Percentiles rank a stretch among this genome's conserved stretches.
Conservation (phyloP, 2,329 filamentous ascomycete genomes). For the Pseudopithomyces chartarum region DNA sequence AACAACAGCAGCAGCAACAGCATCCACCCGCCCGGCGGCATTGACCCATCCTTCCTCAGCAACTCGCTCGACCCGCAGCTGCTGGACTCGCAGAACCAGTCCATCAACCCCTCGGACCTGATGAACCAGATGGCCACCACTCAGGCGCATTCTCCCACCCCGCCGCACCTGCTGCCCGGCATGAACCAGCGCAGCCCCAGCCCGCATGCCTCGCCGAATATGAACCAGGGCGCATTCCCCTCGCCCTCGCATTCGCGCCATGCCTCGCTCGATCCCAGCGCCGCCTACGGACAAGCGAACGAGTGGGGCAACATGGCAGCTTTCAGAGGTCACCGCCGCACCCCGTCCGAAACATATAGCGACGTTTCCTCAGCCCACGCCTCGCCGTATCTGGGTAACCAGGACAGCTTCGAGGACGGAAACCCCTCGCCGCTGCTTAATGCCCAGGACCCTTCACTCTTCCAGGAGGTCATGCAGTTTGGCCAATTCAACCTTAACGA, state of each 20-base stretch:
- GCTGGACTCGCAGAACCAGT: conserved; percentile 49
- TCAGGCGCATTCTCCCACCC: conserved; percentile 57
- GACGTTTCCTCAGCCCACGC: conserved; percentile 85
- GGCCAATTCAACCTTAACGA: conserved; percentile 74
- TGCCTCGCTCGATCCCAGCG: conserved; percentile 65
- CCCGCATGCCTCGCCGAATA: conserved; percentile 58
- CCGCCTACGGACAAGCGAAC: conserved; percentile 60
- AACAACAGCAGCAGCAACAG: conserved; percentile 24
- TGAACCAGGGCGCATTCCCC: conserved; percentile 58
- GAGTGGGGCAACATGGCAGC: conserved; percentile 65
- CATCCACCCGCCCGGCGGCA: conserved; percentile 59
- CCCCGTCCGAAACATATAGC: conserved; percentile 83
- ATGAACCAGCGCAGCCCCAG: conserved; percentile 58
- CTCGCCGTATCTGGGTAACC: conserved; percentile 78
- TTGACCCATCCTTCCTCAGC: conserved; percentile 64
- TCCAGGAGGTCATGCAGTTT: conserved; percentile 78
- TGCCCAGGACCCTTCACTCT: conserved; percentile 71
- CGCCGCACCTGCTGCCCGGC: conserved; percentile 62
- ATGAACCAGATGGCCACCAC: conserved; percentile 59
- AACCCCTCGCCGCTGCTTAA: conserved; percentile 81
- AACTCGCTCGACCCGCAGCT: conserved; percentile 51
- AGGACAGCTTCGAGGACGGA: conserved; percentile 79
- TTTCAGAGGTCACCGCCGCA: conserved; percentile 82
- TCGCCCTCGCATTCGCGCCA: conserved; percentile 63
- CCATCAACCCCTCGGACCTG: conserved; percentile 52